Conservation (phyloP, 148 eudicot genomes). For the Fagopyrum esculentum region DNA sequence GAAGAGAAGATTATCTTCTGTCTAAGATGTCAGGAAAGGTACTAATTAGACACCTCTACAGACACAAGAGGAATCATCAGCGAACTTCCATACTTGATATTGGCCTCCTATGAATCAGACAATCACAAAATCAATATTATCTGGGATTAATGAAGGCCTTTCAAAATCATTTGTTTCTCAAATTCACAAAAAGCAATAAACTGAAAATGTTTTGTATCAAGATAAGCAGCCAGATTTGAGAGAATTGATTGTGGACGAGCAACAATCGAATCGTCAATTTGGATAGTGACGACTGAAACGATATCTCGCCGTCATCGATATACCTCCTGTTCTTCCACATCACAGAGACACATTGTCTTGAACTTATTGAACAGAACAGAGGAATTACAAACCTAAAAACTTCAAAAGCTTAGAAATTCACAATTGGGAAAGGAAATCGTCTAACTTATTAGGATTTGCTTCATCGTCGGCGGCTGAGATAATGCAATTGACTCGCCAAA, state of each 20-base stretch:
- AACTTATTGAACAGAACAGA: not conserved
- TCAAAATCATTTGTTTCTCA: not conserved
- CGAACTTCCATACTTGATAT: constrained; percentile 1
- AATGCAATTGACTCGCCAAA: not conserved
- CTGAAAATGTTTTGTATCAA: not conserved
- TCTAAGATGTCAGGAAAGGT: constrained; percentile 6
- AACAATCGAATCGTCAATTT: constrained; percentile 82
- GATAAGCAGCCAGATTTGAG: not conserved
- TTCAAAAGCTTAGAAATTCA: not conserved
- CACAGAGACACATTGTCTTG: constrained; percentile 18
- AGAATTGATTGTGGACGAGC: constrained; percentile 54
- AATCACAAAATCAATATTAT: not conserved
- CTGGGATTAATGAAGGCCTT: constrained; percentile 11
- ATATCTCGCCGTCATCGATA: constrained; percentile 61
- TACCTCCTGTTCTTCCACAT: constrained; percentile 18
- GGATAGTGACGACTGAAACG: constrained; percentile 72
- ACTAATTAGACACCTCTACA: constrained; percentile 7
- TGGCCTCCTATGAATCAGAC: constrained; percentile 12
- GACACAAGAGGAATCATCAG: constrained; percentile 9
- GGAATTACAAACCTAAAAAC: not conserved
- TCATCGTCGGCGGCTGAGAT: not conserved
- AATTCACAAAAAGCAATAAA: not conserved
- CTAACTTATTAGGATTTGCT: not conserved
- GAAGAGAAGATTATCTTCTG: not conserved
- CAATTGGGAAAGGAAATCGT: not conserved